Percentiles rank a stretch among this genome's conserved stretches.
phyloP scores from a whole-genome alignment of 805 yeast genomes.

The Ogataea naganishii region DNA sequence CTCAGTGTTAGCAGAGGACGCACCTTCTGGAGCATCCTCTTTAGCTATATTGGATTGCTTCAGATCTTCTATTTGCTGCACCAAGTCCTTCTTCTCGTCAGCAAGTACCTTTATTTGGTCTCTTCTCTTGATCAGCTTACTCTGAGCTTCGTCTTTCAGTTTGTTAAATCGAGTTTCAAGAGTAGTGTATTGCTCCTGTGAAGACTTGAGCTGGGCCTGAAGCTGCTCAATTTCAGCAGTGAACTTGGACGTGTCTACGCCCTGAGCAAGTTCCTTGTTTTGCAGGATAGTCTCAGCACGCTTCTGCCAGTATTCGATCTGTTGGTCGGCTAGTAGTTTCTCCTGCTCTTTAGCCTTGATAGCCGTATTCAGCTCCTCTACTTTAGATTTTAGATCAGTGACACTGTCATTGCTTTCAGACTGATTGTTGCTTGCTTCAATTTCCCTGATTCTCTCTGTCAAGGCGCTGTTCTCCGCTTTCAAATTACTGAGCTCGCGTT shows the following conservation, averaged over 20 bases:
- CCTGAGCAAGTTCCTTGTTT: constrained; percentile 9
- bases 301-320: constrained; percentile 50
- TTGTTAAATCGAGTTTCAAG: constrained; percentile 17
- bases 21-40: neutral
- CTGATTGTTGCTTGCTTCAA: neutral
- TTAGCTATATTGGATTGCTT: constrained; percentile 3
- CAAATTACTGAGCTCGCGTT: no score
- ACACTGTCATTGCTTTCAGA: no score
- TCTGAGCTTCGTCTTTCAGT: constrained; percentile 22
- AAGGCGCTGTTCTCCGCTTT: constrained; percentile 20
- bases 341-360: constrained; percentile 42
- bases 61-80: constrained; percentile 12
- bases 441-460: constrained; percentile 12
- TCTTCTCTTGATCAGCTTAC: constrained; percentile 19
- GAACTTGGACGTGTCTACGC: constrained; percentile 11
- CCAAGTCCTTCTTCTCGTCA: constrained; percentile 11
- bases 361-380: constrained; percentile 14
- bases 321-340: constrained; percentile 38
- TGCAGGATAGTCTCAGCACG: constrained; percentile 39
- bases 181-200: constrained; percentile 9
- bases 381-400: constrained; percentile 9
- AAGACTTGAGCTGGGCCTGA: constrained; percentile 8
- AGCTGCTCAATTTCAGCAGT: constrained; percentile 16
- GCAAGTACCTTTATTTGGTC: constrained; percentile 13
- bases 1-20: constrained; percentile 3